These are phyloP conservation scores for Macadamia integrifolia DNA, from an alignment of 164 flowering plant genomes.

Conservation along the genomic window DNA sequence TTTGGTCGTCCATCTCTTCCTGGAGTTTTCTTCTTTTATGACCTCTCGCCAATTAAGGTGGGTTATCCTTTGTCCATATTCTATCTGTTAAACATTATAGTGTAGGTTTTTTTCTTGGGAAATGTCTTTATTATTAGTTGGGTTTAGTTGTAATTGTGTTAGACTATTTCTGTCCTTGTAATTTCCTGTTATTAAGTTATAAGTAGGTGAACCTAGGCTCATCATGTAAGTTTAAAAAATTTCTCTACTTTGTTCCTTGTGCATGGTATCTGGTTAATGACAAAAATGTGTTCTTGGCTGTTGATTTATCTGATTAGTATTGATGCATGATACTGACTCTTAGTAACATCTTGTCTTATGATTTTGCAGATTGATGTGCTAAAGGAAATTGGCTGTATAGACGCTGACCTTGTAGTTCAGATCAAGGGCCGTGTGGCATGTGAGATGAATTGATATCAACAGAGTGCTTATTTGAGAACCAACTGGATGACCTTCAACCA, in stretches of 20 bases:
- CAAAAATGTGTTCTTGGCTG: background rate
- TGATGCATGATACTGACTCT: background rate
- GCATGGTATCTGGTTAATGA: slow-evolving; percentile 5
- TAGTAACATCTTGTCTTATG: background rate
- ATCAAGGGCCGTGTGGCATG: slow-evolving; percentile 99
- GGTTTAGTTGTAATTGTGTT: no score
- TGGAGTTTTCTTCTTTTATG: slow-evolving; percentile 87
- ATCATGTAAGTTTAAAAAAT: slow-evolving; percentile 48
- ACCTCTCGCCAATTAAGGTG: slow-evolving; percentile 87
- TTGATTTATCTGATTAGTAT: background rate
- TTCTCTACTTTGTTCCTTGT: slow-evolving; percentile 1
- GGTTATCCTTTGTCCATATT: background rate
- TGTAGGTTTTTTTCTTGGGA: no score
- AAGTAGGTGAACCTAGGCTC: no score
- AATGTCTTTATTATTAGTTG: no score
- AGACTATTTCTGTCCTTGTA: no score
- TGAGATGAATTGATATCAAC: slow-evolving; percentile 99
- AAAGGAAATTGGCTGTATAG: slow-evolving; percentile 83
- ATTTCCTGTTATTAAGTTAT: no score
- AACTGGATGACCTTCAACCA: slow-evolving; percentile 88
- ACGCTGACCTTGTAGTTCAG: slow-evolving; percentile 89
- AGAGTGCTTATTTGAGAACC: slow-evolving; percentile 95
- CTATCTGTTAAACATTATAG: no score
- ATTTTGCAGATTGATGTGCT: slow-evolving; percentile 81
- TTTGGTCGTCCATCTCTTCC: slow-evolving; percentile 57